Evolutionary conservation across 2,329 filamentous ascomycete genomes (phyloP).

Genomic region (Pseudocercospora pini-densiflorae): DNA sequence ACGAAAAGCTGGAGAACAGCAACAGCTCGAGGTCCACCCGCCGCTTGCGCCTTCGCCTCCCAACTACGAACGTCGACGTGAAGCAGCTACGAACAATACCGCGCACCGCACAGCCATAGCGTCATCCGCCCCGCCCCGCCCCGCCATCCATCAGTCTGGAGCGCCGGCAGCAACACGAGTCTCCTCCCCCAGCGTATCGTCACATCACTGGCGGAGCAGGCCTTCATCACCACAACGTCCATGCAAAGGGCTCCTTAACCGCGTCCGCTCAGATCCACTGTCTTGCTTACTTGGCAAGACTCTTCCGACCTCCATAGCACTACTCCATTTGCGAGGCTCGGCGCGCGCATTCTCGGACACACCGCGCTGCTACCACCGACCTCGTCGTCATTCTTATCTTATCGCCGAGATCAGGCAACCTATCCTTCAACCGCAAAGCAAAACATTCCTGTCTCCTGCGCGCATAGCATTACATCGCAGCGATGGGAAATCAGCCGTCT

Average conservation of each 20-base stretch:
- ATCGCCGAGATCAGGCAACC: constrained; percentile 6
- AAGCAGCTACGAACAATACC: not conserved
- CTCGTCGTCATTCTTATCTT: constrained; percentile 10
- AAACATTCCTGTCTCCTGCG: not conserved
- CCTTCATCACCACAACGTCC: constrained; percentile 31
- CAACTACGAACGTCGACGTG: not conserved
- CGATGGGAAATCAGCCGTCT: constrained; percentile 79
- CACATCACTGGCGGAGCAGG: constrained; percentile 28
- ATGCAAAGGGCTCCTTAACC: constrained; percentile 32
- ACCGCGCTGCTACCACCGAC: constrained; percentile 2
- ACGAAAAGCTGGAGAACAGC: not conserved
- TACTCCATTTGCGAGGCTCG: not conserved
- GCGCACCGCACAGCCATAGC: not conserved
- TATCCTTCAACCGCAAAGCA: constrained; percentile 1
- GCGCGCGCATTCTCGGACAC: constrained; percentile 8
- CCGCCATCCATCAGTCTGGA: constrained; percentile 28
- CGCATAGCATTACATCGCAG: not conserved
- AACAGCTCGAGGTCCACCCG: not conserved
- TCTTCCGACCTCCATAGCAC: constrained; percentile 52
- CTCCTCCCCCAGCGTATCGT: constrained; percentile 26
- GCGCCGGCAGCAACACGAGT: constrained; percentile 24
- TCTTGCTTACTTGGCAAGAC: constrained; percentile 50
- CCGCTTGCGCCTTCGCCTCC: not conserved
- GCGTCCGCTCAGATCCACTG: constrained; percentile 50
- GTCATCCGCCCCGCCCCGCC: constrained; percentile 4